Evolutionary conservation across 768 basidiomycete species (phyloP).

Genomic region (Xerocomellus amylosporus): DNA sequence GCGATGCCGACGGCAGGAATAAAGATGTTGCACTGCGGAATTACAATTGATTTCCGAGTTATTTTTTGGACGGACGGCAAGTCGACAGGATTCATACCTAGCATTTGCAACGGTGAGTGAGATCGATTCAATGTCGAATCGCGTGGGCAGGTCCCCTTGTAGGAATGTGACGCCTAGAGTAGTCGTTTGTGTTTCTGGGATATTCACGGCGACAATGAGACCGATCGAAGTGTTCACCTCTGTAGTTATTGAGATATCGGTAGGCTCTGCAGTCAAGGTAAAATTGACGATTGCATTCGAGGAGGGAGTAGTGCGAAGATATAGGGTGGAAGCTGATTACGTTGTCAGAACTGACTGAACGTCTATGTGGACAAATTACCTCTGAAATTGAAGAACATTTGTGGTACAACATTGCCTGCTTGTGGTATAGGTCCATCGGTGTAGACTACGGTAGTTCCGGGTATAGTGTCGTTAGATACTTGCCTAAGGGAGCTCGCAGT

Average conservation of each 20-base stretch:
- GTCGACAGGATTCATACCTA: slow-evolving; percentile 27
- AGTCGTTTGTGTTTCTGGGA: slow-evolving; percentile 40
- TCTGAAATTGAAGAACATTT: slow-evolving; percentile 55
- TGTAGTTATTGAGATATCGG: slow-evolving; percentile 34
- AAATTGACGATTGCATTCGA: slow-evolving; percentile 56
- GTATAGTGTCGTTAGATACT: slow-evolving; percentile 11
- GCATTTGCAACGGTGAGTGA: slow-evolving; percentile 37
- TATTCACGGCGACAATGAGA: slow-evolving; percentile 38
- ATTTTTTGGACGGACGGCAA: neutral
- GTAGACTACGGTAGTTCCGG: slow-evolving; percentile 23
- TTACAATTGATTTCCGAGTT: neutral
- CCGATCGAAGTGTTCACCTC: slow-evolving; percentile 43
- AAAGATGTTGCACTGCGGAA: slow-evolving; percentile 26
- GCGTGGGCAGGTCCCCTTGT: slow-evolving; percentile 23
- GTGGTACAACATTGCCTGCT: slow-evolving; percentile 46
- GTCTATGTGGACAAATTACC: slow-evolving; percentile 33
- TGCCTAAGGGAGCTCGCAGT: slow-evolving; percentile 20
- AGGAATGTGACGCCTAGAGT: slow-evolving; percentile 44
- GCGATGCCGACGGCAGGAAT: slow-evolving; percentile 23
- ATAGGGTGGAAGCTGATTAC: slow-evolving; percentile 41
- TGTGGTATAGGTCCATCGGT: slow-evolving; percentile 45
- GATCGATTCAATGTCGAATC: slow-evolving; percentile 40
- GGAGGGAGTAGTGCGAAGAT: slow-evolving; percentile 39
- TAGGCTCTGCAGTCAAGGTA: slow-evolving; percentile 41
- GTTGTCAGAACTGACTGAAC: slow-evolving; percentile 3